Conservation (phyloP, 768 basidiomycete species). For the Kwoniella shandongensis region DNA sequence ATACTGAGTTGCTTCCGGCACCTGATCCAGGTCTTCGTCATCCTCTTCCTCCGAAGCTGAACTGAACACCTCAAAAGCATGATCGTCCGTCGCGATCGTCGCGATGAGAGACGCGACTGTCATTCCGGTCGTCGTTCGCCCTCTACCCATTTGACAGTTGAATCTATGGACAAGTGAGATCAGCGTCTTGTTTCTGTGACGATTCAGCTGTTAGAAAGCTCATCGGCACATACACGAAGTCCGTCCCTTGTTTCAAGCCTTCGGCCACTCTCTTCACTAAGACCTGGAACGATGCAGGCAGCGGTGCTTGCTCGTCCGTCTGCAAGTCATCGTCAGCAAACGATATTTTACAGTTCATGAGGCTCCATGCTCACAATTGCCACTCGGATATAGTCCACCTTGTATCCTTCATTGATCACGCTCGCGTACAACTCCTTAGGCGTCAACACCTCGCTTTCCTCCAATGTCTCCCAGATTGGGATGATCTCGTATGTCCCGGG, state of each 20-base stretch:
- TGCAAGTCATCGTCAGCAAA: constrained; percentile 48
- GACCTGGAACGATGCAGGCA: constrained; percentile 79
- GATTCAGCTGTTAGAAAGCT: constrained; percentile 7
- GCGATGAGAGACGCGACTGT: constrained; percentile 83
- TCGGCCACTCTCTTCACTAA: constrained; percentile 69
- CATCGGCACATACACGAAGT: constrained; percentile 54
- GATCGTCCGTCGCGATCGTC: constrained; percentile 56
- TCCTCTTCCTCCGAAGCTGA: constrained; percentile 20
- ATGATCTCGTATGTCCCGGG: constrained; percentile 87
- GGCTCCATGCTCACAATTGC: constrained; percentile 70
- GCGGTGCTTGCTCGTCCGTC: constrained; percentile 96
- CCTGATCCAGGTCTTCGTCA: constrained; percentile 61
- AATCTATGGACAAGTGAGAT: constrained; percentile 56
- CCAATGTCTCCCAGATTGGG: constrained; percentile 89
- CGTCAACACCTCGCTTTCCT: constrained; percentile 53
- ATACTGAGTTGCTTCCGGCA: constrained; percentile 84
- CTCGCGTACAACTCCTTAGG: constrained; percentile 53
- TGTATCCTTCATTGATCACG: constrained; percentile 42
- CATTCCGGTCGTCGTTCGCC: constrained; percentile 91
- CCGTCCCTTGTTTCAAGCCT: constrained; percentile 61
- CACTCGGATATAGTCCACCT: constrained; percentile 85
- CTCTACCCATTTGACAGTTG: constrained; percentile 90
- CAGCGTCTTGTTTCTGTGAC: constrained; percentile 15
- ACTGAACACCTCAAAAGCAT: constrained; percentile 31
- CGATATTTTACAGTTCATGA: background rate